Percentiles rank a stretch among this genome's conserved stretches.
Evolutionary conservation across 73 alveolate species (phyloP).

Genomic region (Durusdinium trenchii): DNA sequence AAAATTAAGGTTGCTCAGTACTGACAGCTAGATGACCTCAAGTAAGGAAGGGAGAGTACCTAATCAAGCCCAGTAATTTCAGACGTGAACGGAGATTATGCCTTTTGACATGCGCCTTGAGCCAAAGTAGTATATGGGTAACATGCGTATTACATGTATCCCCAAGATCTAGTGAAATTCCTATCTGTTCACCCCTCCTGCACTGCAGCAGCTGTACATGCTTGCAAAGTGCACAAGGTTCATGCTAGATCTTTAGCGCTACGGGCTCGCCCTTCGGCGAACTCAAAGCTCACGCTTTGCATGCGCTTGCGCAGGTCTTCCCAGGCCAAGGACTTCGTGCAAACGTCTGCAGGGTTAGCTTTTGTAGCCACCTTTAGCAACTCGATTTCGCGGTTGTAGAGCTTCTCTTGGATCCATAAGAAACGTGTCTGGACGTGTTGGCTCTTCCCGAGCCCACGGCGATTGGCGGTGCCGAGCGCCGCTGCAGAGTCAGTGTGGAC

Average conservation of each 20-base stretch:
- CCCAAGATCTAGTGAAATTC: background rate
- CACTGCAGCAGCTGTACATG: too few relatives aligned
- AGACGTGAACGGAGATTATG: constrained; percentile 19
- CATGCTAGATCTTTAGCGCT: constrained; percentile 18
- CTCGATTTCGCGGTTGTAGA: background rate
- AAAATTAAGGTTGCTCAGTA: too few relatives aligned
- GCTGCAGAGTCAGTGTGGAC: background rate
- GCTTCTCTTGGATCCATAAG: constrained; percentile 28
- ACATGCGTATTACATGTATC: too few relatives aligned
- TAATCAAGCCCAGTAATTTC: too few relatives aligned
- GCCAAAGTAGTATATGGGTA: too few relatives aligned
- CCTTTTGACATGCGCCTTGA: background rate
- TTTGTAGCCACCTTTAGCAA: background rate
- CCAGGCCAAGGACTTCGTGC: constrained; percentile 25
- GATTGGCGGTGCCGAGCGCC: background rate
- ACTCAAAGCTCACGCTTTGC: background rate
- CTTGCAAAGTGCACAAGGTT: too few relatives aligned
- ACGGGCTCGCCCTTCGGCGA: background rate
- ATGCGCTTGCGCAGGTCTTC: background rate
- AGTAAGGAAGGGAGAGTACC: too few relatives aligned
- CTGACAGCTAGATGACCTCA: too few relatives aligned
- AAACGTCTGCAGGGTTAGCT: background rate
- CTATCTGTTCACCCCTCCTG: too few relatives aligned
- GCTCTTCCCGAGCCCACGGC: constrained; percentile 9
- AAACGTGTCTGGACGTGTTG: constrained; percentile 23